These are phyloP conservation scores for Cryphonectria parasitica DNA, from an alignment of 2,329 filamentous ascomycete genomes.

Conservation along the genomic window DNA sequence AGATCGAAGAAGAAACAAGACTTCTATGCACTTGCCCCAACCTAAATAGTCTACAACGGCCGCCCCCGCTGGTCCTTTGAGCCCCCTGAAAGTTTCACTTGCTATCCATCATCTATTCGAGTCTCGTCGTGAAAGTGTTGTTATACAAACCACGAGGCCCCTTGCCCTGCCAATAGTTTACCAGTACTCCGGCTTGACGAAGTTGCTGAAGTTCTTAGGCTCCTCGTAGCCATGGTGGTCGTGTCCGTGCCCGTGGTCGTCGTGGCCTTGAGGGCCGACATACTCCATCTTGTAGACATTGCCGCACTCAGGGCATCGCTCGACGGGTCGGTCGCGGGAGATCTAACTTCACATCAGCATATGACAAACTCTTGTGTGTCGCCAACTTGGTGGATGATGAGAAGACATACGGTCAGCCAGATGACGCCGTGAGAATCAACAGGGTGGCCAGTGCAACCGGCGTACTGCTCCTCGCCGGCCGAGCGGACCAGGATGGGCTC, in stretches of 20 bases:
- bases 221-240: conserved; percentile 71
- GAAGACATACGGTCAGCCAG: conserved; percentile 80
- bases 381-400: not conserved
- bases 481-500: conserved; percentile 90
- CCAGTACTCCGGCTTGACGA: conserved; percentile 91
- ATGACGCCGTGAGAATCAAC: conserved; percentile 88
- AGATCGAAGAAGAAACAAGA: conserved; percentile 26
- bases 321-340: conserved; percentile 84
- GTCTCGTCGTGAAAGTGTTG: conserved; percentile 11
- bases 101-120: conserved; percentile 20
- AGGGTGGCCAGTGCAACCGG: conserved; percentile 92
- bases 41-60: conserved; percentile 46
- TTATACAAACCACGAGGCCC: conserved; percentile 1
- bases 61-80: conserved; percentile 16
- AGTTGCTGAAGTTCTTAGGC: conserved; percentile 97
- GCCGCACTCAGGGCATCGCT: conserved; percentile 96
- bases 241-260: conserved; percentile 60
- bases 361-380: not conserved
- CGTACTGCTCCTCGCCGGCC: conserved; percentile 93
- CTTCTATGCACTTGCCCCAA: conserved; percentile 34
- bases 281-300: conserved; percentile 98
- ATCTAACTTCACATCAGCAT: conserved; percentile 55
- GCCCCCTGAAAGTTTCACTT: conserved; percentile 11
- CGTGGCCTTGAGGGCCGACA: conserved; percentile 74
- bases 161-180: conserved; percentile 51